Conservation (phyloP, 164 flowering plant genomes). For the Liriodendron chinense region DNA sequence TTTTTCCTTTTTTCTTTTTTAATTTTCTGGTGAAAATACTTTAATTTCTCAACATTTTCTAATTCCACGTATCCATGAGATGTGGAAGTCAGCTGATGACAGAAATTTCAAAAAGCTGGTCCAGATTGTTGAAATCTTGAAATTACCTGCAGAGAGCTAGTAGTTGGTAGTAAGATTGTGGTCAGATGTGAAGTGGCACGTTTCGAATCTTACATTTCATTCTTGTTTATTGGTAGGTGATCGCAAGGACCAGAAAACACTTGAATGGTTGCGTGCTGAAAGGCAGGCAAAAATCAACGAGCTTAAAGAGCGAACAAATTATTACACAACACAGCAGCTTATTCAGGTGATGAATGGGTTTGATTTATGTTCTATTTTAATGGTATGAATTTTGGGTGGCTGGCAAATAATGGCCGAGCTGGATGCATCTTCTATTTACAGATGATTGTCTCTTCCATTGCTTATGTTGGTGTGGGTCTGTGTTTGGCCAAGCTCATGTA, state of each 20-base stretch:
- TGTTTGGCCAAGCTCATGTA: neutral
- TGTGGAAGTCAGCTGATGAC: too few relatives aligned
- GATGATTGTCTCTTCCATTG: neutral
- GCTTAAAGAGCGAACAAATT: slow-evolving; percentile 89
- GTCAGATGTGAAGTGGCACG: neutral
- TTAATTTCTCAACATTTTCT: too few relatives aligned
- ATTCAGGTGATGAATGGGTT: slow-evolving; percentile 61
- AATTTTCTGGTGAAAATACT: too few relatives aligned
- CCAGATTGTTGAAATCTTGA: too few relatives aligned
- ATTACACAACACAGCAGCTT: slow-evolving; percentile 85
- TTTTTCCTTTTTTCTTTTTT: too few relatives aligned
- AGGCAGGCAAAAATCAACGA: slow-evolving; percentile 87
- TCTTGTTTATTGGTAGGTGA: slow-evolving; percentile 46
- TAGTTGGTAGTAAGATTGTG: neutral
- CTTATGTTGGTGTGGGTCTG: neutral
- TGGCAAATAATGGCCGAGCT: neutral
- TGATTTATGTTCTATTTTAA: neutral
- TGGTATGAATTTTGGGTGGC: neutral
- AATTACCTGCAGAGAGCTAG: too few relatives aligned
- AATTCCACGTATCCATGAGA: too few relatives aligned
- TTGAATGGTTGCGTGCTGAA: slow-evolving; percentile 82
- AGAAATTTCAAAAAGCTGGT: too few relatives aligned
- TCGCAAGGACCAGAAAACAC: slow-evolving; percentile 73
- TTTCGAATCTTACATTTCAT: neutral
- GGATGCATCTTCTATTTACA: neutral